Evolutionary conservation across 2,329 filamentous ascomycete species (phyloP), one percentile per base, ranked within the genome.

Genomic region (Aspergillus brasiliensis): DNA sequence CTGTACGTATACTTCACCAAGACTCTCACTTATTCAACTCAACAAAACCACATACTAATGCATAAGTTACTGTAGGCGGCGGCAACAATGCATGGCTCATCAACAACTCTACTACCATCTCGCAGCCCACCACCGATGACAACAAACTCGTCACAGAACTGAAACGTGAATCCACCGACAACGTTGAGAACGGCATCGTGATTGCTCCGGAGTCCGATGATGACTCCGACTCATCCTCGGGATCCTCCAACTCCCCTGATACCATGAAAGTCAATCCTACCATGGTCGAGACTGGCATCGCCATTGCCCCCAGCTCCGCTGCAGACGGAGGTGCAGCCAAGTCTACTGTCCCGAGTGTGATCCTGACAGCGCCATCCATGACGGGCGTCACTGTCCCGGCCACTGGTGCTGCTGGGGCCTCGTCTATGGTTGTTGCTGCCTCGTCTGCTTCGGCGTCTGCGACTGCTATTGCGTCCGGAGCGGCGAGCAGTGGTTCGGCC

Each of bases 1-100:
- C 0, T 73, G 71, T 73, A 64, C 56, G 70, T 57, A 15, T 13
- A 23, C 25, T 34, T 8, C n/a, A 7, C 1, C 17, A 44, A 34
- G 19, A 3, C 28, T 13, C 8, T 28, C 21, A 5, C 23, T 44
- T 21, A 48, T 2, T 34, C 19, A 1, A 3, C 6, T 7, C 13
- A 15, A 25, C n/a, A 31, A 8, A 37, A 10, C 0, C 40, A 40
- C 5, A 28, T 2, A 10, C 25, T 11, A 7, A 27, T 15, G 34
- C 38, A 51, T 23, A 34, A 34, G 15, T 11, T 13, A 15, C 8
- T 17, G 8, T 13, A 63, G 62, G 59, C 27, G 62, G 62, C 23
- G 56, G 56, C 46, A 8, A 49, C 13, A 42, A 64, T 15, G 47
- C 58, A 47, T 72, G 62, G 60, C 21, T 70, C 44, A 48, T 67